These are phyloP conservation scores for Dimocarpus longan DNA, from an alignment of 345 rosid species.

Conservation along the genomic window DNA sequence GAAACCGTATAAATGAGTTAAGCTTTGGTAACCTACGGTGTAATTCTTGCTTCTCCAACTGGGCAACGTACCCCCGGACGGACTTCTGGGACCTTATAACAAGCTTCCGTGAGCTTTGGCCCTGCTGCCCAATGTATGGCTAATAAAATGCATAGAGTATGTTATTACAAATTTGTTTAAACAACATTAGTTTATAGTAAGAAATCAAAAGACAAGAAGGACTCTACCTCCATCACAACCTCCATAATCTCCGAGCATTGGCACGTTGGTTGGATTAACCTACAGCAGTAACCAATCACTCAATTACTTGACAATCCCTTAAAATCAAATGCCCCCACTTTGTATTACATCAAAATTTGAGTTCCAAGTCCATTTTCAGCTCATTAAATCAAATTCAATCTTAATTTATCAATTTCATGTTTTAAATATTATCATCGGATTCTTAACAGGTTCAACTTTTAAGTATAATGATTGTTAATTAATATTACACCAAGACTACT, in stretches of 20 bases:
- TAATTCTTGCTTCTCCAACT: conserved; percentile 83
- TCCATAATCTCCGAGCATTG: conserved; percentile 80
- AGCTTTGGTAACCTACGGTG: conserved; percentile 43
- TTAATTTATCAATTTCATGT: no score
- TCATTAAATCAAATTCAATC: no score
- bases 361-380: no score
- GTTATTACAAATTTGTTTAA: not conserved
- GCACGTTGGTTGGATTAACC: conserved; percentile 80
- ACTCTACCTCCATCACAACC: conserved; percentile 76
- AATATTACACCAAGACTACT: no score
- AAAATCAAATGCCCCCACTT: no score
- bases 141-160: conserved; percentile 20
- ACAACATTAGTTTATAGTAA: no score
- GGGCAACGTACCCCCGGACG: conserved; percentile 73
- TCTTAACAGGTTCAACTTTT: no score
- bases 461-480: no score
- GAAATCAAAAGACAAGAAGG: not conserved
- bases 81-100: conserved; percentile 61
- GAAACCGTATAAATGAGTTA: not conserved
- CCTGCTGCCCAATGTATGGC: conserved; percentile 86
- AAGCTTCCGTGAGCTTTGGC: conserved; percentile 60
- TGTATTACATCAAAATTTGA: no score
- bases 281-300: conserved; percentile 15
- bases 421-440: no score
- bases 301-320: not conserved